Evolutionary conservation across 1,139 yeast genomes (phyloP), one percentile per base, ranked within the genome.

Genomic region (Taphrina flavorubra): DNA sequence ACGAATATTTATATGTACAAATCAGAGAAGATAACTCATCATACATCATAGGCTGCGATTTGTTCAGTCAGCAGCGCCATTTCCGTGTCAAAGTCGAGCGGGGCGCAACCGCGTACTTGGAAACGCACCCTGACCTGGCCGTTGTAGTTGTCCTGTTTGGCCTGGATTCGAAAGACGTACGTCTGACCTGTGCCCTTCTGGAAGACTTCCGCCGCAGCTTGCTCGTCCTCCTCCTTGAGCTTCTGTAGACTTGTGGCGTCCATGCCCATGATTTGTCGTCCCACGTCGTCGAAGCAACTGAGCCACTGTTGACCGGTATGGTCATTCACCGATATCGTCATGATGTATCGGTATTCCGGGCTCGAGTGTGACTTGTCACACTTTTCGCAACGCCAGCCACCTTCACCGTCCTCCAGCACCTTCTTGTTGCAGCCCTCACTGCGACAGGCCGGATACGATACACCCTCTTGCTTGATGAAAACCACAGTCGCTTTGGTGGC

Each of bases 361-460:
- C 82, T 83, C 2, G 84, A 81, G 75, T 85, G 87, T 69, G 84
- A 84, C 69, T 84, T 81, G 74, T 90, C 88, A 83, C 98, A 92
- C 78, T 88, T 89, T 77, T 92, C 98, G 81, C 99, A 95, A 78
- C 96, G 86, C 97, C 97, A 94, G 77, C 88, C 90, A 51, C 85
- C 82, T 69, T 85, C 87, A 34, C 68, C 65, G 44, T 70, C 74
- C 75, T 89, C 88, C 60, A 88, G 79, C 47, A 92, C 90, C 79
- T 95, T 95, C 76, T 92, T 87, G 77, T 88, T 88, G 82, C 99
- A 94, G 56, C 85, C 85, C 58, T 83, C 86, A 14, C 73, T 68
- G 39, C 82, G 80, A 80, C 99, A 95, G n/a, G 98, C 95, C 13
- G 98, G 97, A 77, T 94, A 94, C 68, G 90, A 86, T 77, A 92